Base-by-base conservation (phyloP, 371 early-diverging fungal genomes). In the Syncephalastrum contaminatum region DNA sequence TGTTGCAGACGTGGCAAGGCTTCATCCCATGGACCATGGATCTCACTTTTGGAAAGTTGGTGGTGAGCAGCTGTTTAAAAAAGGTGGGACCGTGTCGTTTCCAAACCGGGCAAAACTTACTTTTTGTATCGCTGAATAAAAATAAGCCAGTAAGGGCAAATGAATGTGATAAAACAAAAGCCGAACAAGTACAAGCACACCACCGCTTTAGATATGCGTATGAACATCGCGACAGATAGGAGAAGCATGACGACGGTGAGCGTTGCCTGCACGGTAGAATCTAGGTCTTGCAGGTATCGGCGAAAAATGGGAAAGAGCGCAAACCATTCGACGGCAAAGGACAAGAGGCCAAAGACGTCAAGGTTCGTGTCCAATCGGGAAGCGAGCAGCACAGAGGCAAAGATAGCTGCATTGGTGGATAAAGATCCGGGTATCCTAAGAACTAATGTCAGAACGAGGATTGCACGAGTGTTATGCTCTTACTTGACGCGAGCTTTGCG, bases 1-100 rank as follows among this genome's bases (percentile, higher is more conserved):
- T 82, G 62, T 30, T 80, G 84, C 14, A 87, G 62, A 42, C 87
- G 79, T n/a, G 91, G 93, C 22, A 86, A 68, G 12, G 96, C 97
- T 73, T 95, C 96, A 69, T 97, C 97, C 97, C 97, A 97, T 16
- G 97, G 96, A 0, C 97, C 97, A 56, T 93, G 90, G 27, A 95
- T 95, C 70, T 94, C 93, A 67, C 91, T 91, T 60, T 19, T n/a
- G 49, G 48, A 10, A 39, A 39, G 20, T 49, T 40, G 21, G 30
- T 25, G 48, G 39, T 42, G n/a, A 19, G 27, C 27, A 41, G 53
- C 14, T 44, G 16, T 45, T 10, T 18, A 10, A 30, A 30, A 25
- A 30, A 5, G 47, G 45, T 24, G 48, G 36, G 40, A 40, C 10
- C 36, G 40, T 48, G 25, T n/a, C 40, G 14, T 22, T 16, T 21